Percentiles rank a stretch among this genome's conserved stretches.
Conservation (phyloP, 768 basidiomycete genomes). For the Russula griseocarnosa region DNA sequence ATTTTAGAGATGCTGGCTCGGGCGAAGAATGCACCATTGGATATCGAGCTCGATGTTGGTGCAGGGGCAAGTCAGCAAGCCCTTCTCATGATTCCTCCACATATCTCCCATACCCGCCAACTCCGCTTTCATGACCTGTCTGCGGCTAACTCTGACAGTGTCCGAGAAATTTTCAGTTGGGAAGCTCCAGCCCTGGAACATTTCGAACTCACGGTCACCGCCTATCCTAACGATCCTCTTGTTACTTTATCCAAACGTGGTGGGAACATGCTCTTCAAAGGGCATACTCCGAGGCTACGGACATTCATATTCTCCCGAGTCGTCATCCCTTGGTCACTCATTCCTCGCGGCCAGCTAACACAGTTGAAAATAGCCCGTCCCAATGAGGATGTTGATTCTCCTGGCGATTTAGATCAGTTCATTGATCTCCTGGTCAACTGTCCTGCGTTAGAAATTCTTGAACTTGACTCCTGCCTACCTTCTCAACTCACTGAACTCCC, state of each 20-base stretch:
- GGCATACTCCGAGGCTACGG: constrained; percentile 5
- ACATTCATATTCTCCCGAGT: background rate
- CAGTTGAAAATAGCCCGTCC: background rate
- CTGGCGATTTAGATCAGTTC: too few species aligned
- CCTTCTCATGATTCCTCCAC: background rate
- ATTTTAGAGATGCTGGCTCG: background rate
- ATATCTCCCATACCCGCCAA: constrained; percentile 10
- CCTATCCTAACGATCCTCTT: too few species aligned
- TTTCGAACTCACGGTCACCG: background rate
- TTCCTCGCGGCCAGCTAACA: constrained; percentile 14
- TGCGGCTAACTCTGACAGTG: background rate
- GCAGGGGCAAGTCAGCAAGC: background rate
- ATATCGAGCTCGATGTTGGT: background rate
- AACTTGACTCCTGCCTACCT: too few species aligned
- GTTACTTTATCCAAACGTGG: background rate
- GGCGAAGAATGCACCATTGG: constrained; percentile 7
- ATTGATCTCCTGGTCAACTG: too few species aligned
- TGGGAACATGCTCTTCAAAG: background rate
- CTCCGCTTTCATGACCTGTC: constrained; percentile 1
- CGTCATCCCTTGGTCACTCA: constrained; percentile 6
- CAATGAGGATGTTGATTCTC: background rate
- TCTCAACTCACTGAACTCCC: too few species aligned
- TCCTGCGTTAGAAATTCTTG: too few species aligned
- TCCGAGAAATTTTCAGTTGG: background rate
- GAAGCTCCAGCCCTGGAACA: constrained; percentile 14